phyloP scores from a whole-genome alignment of 768 basidiomycete species.

The Leccinum pellstonianum region DNA sequence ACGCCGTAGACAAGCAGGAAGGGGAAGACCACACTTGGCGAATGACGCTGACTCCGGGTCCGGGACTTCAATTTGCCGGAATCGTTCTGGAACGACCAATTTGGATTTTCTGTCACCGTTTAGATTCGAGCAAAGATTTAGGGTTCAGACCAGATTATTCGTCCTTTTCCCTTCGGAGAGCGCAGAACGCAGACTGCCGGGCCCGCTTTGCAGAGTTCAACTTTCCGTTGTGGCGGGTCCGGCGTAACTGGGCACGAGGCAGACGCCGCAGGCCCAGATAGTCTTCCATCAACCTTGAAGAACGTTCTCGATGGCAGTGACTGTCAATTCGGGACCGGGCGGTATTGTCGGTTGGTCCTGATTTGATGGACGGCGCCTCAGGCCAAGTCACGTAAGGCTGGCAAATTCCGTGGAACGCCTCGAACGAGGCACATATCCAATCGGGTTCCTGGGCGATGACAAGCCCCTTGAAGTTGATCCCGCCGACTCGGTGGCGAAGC shows the following conservation, averaged over 20 bases:
- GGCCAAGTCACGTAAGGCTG: not conserved
- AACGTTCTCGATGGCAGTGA: not conserved
- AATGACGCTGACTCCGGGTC: not conserved
- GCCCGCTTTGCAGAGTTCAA: not conserved
- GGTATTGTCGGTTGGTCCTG: no score
- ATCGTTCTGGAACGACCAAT: not conserved
- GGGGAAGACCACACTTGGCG: not conserved
- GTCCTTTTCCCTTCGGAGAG: not conserved
- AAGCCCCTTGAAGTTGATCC: not conserved
- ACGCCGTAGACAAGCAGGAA: not conserved
- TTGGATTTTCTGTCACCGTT: not conserved
- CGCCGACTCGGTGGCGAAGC: not conserved
- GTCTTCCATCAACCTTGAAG: not conserved
- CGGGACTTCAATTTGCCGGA: not conserved
- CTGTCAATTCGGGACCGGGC: constrained; percentile 10
- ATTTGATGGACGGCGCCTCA: no score
- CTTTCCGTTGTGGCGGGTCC: not conserved
- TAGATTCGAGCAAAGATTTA: not conserved
- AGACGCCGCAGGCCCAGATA: constrained; percentile 8
- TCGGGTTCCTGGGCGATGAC: not conserved
- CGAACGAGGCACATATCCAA: not conserved
- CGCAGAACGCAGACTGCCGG: not conserved
- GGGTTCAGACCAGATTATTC: not conserved
- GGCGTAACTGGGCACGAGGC: not conserved
- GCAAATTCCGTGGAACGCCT: not conserved